These are phyloP conservation scores for Panicum miliaceum DNA, from an alignment of 176 grass and related monocot genomes.

Conservation along the genomic window DNA sequence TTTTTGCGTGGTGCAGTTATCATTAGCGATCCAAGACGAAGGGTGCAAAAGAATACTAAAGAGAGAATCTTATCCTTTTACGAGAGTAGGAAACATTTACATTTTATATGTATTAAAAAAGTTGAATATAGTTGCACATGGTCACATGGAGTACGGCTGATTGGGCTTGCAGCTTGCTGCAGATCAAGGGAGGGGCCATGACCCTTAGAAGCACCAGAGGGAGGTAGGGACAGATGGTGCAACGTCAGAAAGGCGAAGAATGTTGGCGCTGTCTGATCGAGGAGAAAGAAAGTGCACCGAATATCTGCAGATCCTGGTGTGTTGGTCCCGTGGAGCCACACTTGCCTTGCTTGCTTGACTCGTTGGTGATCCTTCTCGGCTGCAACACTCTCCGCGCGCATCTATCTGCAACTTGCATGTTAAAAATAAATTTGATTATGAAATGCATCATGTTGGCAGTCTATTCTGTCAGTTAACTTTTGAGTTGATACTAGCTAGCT, in stretches of 20 bases:
- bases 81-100: no score
- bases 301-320: slow-evolving; percentile 29
- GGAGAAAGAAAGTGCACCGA: slow-evolving; percentile 26
- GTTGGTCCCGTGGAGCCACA: slow-evolving; percentile 35
- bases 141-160: neutral
- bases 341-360: slow-evolving; percentile 1
- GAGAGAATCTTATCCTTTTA: neutral
- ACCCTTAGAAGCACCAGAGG: slow-evolving; percentile 7
- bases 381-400: neutral
- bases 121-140: no score
- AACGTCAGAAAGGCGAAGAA: slow-evolving; percentile 39
- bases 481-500: no score
- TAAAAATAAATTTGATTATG: neutral
- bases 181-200: neutral
- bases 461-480: neutral
- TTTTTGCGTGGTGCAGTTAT: no score
- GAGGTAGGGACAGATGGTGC: slow-evolving; percentile 23
- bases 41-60: neutral
- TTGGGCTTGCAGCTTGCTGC: neutral
- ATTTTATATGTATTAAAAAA: no score
- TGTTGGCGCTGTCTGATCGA: slow-evolving; percentile 20
- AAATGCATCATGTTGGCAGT: neutral
- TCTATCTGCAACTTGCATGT: slow-evolving; percentile 25
- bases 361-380: neutral
- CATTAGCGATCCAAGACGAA: neutral